phyloP scores from a whole-genome alignment of 495 filamentous ascomycete genomes.

The Aspergillus conjunctus region DNA sequence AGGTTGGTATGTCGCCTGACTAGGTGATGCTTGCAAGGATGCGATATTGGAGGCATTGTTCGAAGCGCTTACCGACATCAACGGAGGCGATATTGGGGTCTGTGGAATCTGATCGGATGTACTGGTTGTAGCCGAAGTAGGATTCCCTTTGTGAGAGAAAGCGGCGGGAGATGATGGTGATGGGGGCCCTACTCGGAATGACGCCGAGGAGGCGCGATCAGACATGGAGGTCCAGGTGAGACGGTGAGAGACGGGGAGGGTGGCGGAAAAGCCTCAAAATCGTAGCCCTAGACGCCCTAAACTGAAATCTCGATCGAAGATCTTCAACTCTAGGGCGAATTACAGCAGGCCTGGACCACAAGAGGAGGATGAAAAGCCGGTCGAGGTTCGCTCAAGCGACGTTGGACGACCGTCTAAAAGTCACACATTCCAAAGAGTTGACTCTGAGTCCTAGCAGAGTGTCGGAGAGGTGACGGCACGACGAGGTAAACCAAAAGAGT shows the following conservation, averaged over 20 bases:
- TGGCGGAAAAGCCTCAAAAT: slow-evolving; percentile 21
- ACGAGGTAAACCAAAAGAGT: slow-evolving; percentile 9
- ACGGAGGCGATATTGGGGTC: slow-evolving; percentile 53
- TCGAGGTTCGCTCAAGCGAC: slow-evolving; percentile 47
- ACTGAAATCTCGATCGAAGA: slow-evolving; percentile 31
- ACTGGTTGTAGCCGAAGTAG: slow-evolving; percentile 26
- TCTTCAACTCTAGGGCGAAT: slow-evolving; percentile 19
- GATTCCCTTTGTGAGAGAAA: slow-evolving; percentile 43
- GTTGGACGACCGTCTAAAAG: slow-evolving; percentile 41
- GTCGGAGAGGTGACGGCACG: slow-evolving; percentile 12
- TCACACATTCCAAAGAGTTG: slow-evolving; percentile 43
- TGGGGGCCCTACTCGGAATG: slow-evolving; percentile 44
- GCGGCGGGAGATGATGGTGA: slow-evolving; percentile 49
- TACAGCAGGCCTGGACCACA: slow-evolving; percentile 18
- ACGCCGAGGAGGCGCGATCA: slow-evolving; percentile 41
- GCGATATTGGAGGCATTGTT: slow-evolving; percentile 51
- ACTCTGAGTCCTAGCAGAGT: slow-evolving; percentile 19
- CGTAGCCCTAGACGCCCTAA: slow-evolving; percentile 15
- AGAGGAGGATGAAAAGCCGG: slow-evolving; percentile 23
- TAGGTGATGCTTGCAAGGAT: slow-evolving; percentile 50
- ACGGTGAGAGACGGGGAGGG: slow-evolving; percentile 14
- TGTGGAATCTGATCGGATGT: slow-evolving; percentile 44
- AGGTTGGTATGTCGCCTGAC: slow-evolving; percentile 47
- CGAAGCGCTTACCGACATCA: slow-evolving; percentile 55
- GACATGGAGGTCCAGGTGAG: slow-evolving; percentile 41